Evolutionary conservation across 2,329 filamentous ascomycete species (phyloP).

Genomic region (Beauveria scarabaeidicola): DNA sequence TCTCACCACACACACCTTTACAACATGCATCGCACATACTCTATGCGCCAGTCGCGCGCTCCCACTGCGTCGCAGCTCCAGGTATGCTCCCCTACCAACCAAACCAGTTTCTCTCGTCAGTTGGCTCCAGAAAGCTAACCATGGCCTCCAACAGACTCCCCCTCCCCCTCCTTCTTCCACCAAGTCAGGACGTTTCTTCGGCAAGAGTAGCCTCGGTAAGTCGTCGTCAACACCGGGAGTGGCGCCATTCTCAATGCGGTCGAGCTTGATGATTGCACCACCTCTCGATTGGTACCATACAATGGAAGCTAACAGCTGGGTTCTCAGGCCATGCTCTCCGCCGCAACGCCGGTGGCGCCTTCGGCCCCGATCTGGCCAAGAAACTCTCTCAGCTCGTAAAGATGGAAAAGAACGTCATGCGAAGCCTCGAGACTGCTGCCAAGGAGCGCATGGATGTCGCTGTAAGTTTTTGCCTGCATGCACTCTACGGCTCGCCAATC

Average conservation of each 20-base stretch:
- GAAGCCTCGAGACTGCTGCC: slow-evolving; percentile 89
- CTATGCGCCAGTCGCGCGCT: slow-evolving; percentile 94
- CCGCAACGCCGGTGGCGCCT: slow-evolving; percentile 66
- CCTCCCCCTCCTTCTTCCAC: slow-evolving; percentile 87
- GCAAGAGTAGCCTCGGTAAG: slow-evolving; percentile 77
- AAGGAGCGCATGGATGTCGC: slow-evolving; percentile 98
- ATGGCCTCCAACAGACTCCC: slow-evolving; percentile 57
- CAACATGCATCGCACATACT: slow-evolving; percentile 95
- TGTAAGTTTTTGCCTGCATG: slow-evolving; percentile 47
- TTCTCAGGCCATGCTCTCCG: slow-evolving; percentile 56
- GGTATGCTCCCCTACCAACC: slow-evolving; percentile 28
- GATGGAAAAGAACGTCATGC: slow-evolving; percentile 99
- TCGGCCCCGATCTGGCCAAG: slow-evolving; percentile 83
- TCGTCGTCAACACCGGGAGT: slow-evolving; percentile 15
- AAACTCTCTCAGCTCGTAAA: slow-evolving; percentile 97
- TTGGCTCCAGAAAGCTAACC: slow-evolving; percentile 9
- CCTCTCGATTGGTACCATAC: not conserved
- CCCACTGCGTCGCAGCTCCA: slow-evolving; percentile 78
- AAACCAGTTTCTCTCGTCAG: not conserved
- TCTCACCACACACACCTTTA: slow-evolving; percentile 7
- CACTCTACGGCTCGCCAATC: no score
- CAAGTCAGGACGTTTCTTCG: slow-evolving; percentile 84
- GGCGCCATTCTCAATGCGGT: not conserved
- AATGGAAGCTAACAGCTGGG: not conserved
- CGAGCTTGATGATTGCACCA: not conserved